These are phyloP conservation scores for Colletotrichum somersetense DNA, from an alignment of 2,329 filamentous ascomycete species.

Conservation along the genomic window DNA sequence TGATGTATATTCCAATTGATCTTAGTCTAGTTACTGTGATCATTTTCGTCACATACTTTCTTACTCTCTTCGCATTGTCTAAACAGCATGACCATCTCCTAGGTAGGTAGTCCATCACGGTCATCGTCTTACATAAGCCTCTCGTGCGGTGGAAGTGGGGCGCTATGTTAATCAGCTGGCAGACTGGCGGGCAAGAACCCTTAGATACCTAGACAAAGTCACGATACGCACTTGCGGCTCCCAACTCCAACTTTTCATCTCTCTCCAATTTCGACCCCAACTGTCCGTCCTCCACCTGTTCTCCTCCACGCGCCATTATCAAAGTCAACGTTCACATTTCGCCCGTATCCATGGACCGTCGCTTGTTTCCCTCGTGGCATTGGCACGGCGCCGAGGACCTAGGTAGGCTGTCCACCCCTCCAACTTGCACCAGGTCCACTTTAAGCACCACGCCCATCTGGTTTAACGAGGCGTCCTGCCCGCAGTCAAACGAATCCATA, in stretches of 20 bases:
- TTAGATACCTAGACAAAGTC: background rate
- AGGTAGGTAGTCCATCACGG: background rate
- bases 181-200: background rate
- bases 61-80: background rate
- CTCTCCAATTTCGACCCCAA: constrained; percentile 11
- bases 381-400: constrained; percentile 3
- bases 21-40: background rate
- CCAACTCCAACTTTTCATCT: background rate
- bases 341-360: background rate
- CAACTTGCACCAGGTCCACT: constrained; percentile 1
- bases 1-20: background rate
- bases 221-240: constrained; percentile 9
- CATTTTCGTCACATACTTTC: background rate
- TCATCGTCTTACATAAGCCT: background rate
- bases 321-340: constrained; percentile 2
- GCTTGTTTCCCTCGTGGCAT: constrained; percentile 4
- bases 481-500: background rate
- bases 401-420: background rate
- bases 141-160: no score
- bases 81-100: background rate
- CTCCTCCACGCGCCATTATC: background rate
- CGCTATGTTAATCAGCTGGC: background rate
- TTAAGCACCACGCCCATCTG: background rate
- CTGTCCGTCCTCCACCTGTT: constrained; percentile 11
- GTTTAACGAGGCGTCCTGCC: constrained; percentile 2